Base-by-base conservation (phyloP, 2,329 filamentous ascomycete species). In the Xylaria sp. region DNA sequence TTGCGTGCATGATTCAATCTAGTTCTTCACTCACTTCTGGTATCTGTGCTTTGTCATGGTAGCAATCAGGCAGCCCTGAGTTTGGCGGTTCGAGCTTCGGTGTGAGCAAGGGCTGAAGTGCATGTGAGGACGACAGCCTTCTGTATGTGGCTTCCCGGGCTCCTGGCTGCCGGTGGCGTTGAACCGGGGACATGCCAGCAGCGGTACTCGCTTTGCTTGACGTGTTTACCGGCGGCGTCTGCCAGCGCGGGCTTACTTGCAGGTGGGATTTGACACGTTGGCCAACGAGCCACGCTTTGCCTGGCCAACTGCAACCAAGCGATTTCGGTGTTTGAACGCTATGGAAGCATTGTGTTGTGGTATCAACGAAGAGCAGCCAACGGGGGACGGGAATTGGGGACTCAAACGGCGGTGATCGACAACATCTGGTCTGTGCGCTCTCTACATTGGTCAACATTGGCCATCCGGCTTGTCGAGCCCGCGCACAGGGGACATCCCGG, bases 251-350 rank as follows among this genome's bases (percentile, higher is more conserved):
- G 56, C 58, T 63, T 43, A 60, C 57, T 44, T 54, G 56, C 60
- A 67, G 54, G 46, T 37, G 31, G n/a, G 37, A 37, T 41, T 57
- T 58, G 43, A 61, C 66, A 67, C 58, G 63, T 65, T 54, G 62
- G 57, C 59, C 61, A 62, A 60, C 64, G 47, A 48, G 51, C 41
- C 58, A 66, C 33, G 57, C 25, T 53, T 9, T 56, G 47, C 58
- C 56, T 49, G 41, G 59, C 40, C 51, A 54, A 58, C 60, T 25
- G 29, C 27, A 38, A 25, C 35, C 57, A 52, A 5, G 23, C 43
- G 25, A 17, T 40, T 47, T 44, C 6, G 56, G 53, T 43, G 54
- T 51, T 38, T 47, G 41, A 52, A 27, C 17, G 52, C 21, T 54
- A 43, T 41, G 48, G 54, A 38, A 55, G 49, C 44, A 54, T 54